A percentile compares a stretch with the other conserved stretches of the same genome.
Evolutionary conservation across 441 rosid species (phyloP).

Genomic region (Populus trichocarpa): DNA sequence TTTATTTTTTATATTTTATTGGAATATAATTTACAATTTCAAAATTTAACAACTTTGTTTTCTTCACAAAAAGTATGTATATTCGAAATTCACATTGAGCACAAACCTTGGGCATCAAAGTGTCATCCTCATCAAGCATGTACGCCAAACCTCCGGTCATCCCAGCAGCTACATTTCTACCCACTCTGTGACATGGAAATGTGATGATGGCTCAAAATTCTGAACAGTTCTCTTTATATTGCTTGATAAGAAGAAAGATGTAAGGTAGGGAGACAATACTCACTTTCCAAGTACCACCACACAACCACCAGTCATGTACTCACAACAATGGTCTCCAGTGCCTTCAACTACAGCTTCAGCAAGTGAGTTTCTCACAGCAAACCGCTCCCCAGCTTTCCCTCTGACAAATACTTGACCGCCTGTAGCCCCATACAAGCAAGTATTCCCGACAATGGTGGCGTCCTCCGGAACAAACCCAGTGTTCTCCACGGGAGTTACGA

Average conservation of each 20-base stretch:
- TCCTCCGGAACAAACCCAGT: constrained; percentile 87
- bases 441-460: constrained; percentile 91
- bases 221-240: not conserved
- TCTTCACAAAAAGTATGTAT: too few species aligned
- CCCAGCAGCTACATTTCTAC: constrained; percentile 96
- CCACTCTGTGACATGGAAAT: constrained; percentile 62
- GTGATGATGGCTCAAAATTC: constrained; percentile 4
- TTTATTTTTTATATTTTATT: too few species aligned
- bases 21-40: too few species aligned
- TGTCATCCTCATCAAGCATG: constrained; percentile 82
- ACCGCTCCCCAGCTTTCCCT: constrained; percentile 96
- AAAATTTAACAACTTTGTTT: too few species aligned
- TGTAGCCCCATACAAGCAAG: constrained; percentile 95
- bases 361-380: constrained; percentile 96
- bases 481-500: constrained; percentile 67
- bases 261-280: constrained; percentile 30
- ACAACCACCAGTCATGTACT: constrained; percentile 99
- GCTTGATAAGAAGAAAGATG: constrained; percentile 4
- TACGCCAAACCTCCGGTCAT: constrained; percentile 99
- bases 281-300: constrained; percentile 96
- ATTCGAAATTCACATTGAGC: not conserved
- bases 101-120: constrained; percentile 84
- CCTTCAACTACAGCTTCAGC: constrained; percentile 98
- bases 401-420: constrained; percentile 93
- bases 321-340: constrained; percentile 92